Percentiles rank a stretch among this genome's conserved stretches.
Evolutionary conservation across 2,329 filamentous ascomycete genomes (phyloP).

Genomic region (Leptographium flavum): DNA sequence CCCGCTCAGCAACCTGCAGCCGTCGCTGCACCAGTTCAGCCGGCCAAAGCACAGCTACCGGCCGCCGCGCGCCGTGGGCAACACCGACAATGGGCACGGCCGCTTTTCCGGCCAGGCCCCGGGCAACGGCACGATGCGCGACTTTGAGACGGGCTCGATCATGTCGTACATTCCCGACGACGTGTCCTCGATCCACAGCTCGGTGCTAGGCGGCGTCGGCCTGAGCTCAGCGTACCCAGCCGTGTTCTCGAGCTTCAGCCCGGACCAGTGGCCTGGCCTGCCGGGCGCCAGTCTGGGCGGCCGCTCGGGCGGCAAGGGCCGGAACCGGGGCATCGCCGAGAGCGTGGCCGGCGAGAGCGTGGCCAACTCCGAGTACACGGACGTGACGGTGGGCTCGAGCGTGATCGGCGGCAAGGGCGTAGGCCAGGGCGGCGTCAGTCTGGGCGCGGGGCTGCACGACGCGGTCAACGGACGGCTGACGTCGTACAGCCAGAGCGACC

Average conservation of each 20-base stretch:
- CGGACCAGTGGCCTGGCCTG: slow-evolving; percentile 78
- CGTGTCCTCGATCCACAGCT: slow-evolving; percentile 89
- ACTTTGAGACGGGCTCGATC: slow-evolving; percentile 71
- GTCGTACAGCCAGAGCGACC: slow-evolving; percentile 68
- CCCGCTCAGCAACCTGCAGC: slow-evolving; percentile 87
- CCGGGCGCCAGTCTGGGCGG: slow-evolving; percentile 45
- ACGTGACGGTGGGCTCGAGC: slow-evolving; percentile 53
- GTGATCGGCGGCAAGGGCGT: slow-evolving; percentile 62
- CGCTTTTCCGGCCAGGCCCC: slow-evolving; percentile 21
- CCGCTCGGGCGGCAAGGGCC: slow-evolving; percentile 50
- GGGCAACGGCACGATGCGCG: slow-evolving; percentile 26
- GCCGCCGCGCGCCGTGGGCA: slow-evolving; percentile 68
- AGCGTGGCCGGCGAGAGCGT: slow-evolving; percentile 88
- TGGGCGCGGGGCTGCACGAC: slow-evolving; percentile 66
- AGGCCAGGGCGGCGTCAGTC: slow-evolving; percentile 75
- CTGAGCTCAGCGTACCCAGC: slow-evolving; percentile 72
- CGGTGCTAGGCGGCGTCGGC: slow-evolving; percentile 73
- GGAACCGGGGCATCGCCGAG: slow-evolving; percentile 43
- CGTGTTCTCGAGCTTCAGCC: slow-evolving; percentile 87
- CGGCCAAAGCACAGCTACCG: slow-evolving; percentile 87
- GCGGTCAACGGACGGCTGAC: slow-evolving; percentile 47
- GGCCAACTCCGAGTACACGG: slow-evolving; percentile 79
- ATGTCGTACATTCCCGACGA: slow-evolving; percentile 95
- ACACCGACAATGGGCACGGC: slow-evolving; percentile 6
- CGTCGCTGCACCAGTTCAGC: slow-evolving; percentile 87